Conservation (phyloP, 495 filamentous ascomycete genomes). For the Hypoxylon rickii region DNA sequence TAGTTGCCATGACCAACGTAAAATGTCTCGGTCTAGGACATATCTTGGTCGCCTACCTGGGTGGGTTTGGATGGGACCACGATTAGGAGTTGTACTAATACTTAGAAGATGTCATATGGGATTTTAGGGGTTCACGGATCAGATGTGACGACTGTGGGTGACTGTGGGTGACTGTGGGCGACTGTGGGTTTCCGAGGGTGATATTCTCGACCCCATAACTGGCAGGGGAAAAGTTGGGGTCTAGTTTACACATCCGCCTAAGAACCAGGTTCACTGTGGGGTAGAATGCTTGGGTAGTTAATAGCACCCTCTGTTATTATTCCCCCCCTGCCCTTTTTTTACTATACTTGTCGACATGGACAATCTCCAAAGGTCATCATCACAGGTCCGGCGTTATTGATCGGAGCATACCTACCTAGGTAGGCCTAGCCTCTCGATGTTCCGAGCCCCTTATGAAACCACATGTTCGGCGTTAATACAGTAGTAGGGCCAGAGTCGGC, state of each 20-base stretch:
- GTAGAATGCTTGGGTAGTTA: neutral
- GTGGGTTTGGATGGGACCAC: no score
- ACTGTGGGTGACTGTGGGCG: neutral
- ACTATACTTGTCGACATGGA: neutral
- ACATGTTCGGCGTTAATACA: no score
- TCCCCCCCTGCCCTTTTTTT: neutral
- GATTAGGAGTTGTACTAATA: no score
- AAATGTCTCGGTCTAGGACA: neutral
- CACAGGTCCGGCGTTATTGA: neutral
- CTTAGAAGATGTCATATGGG: no score
- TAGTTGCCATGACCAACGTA: conserved; percentile 8
- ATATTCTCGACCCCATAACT: neutral
- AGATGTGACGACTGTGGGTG: no score
- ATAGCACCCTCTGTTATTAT: neutral
- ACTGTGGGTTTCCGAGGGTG: neutral
- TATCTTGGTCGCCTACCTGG: neutral
- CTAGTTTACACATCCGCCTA: neutral
- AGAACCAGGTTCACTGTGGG: neutral
- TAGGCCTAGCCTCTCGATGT: no score
- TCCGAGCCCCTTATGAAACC: no score
- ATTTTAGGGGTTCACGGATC: no score
- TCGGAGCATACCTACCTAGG: no score
- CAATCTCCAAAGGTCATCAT: neutral
- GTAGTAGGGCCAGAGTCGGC: no score
- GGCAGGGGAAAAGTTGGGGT: neutral